Evolutionary conservation across 352 stramenopile genomes (phyloP), one percentile per base, ranked within the genome.

Genomic region (Globisporangium megalacanthum): DNA sequence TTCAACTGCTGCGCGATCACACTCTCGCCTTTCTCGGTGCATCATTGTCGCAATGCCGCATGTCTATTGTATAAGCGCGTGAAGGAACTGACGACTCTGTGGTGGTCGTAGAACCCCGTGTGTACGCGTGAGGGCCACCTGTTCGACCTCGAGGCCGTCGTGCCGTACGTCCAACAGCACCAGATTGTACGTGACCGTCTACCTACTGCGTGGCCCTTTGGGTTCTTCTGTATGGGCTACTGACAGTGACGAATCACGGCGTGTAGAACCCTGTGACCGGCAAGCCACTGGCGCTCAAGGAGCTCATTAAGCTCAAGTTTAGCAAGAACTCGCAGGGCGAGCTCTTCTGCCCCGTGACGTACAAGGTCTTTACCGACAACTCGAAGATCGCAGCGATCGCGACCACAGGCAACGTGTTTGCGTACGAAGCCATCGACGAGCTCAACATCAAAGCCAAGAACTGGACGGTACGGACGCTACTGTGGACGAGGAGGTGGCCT

Each of bases 361-460:
- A 97, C 76, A 99, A 99, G 69, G 82, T 91, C 1, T 95, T 96
- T 47, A 94, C 80, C 17, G 80, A 94, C 65, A 92, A 91, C 59
- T 87, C 82, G 58, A 93, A 95, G 72, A 93, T 95, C 61, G 81
- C 79, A 31, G 77, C 83, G 25, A 70, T 94, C 44, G 77, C 77
- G 15, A 79, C 83, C 3, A 93, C 82, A 8, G 82, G 83, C n/a
- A 99, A 99, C 72, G 97, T 99, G 13, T 99, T 97, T 61, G 89
- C 88, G 33, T 98, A 97, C 57, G 95, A 99, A 49, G 96, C 96
- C 6, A 88, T 99, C 51, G 76, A 98, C 41, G 97, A 99, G 72
- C 88, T 99, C 22, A 99, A 99, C 73, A 85, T 99, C 65, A 99
- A 99, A 72, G 61, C 92, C 6, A 99, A 99, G 69, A 99, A 98